phyloP scores from a whole-genome alignment of 768 basidiomycete species.

The Mycena metata region DNA sequence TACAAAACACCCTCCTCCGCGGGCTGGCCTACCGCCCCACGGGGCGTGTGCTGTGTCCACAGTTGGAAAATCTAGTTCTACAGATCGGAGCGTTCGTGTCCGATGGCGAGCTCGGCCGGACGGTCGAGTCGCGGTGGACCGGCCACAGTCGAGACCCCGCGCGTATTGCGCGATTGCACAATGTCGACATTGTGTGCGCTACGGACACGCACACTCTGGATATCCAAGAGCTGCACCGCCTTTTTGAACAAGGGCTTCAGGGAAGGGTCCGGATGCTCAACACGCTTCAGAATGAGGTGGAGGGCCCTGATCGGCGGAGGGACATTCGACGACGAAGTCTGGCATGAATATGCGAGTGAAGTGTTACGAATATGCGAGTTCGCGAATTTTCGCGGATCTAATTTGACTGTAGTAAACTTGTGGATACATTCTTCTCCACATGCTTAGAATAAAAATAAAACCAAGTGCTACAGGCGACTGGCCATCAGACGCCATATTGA shows the following conservation, averaged over 20 bases:
- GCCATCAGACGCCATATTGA: neutral
- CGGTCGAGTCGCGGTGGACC: slow-evolving; percentile 29
- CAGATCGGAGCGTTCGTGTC: slow-evolving; percentile 24
- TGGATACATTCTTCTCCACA: too few species aligned
- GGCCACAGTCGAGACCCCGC: slow-evolving; percentile 21
- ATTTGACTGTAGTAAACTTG: neutral
- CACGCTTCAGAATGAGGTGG: neutral
- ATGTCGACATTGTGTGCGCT: slow-evolving; percentile 19
- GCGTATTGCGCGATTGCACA: slow-evolving; percentile 21
- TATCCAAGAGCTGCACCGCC: slow-evolving; percentile 1
- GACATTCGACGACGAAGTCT: slow-evolving; percentile 6
- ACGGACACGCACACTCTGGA: slow-evolving; percentile 25
- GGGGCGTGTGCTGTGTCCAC: slow-evolving; percentile 21
- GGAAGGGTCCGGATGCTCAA: slow-evolving; percentile 15
- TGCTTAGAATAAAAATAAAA: neutral
- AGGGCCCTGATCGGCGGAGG: neutral
- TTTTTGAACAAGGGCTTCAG: slow-evolving; percentile 17
- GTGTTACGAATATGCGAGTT: too few species aligned
- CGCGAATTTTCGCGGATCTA: neutral
- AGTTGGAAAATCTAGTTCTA: slow-evolving; percentile 27
- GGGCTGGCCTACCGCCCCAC: slow-evolving; percentile 12
- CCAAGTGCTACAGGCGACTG: too few species aligned
- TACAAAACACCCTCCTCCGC: slow-evolving; percentile 17
- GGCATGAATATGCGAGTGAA: neutral
- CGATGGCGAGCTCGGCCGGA: slow-evolving; percentile 29